These are phyloP conservation scores for Elsinoe fawcettii DNA, from an alignment of 2,329 filamentous ascomycete genomes.

Conservation along the genomic window DNA sequence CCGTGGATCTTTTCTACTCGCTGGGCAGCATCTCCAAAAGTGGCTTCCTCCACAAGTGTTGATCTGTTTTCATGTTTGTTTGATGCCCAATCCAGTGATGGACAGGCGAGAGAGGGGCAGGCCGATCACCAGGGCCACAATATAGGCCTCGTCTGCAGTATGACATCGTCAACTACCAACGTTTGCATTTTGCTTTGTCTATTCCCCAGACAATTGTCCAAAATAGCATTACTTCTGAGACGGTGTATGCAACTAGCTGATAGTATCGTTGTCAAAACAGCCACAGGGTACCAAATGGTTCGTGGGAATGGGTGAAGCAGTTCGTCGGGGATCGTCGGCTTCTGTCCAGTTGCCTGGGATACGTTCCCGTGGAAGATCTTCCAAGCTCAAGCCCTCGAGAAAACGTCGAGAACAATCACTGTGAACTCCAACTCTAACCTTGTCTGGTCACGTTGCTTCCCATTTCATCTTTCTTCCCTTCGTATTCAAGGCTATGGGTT, in stretches of 20 bases:
- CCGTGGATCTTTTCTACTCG: background rate
- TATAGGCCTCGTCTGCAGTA: background rate
- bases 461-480: constrained; percentile 7
- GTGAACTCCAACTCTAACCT: constrained; percentile 8
- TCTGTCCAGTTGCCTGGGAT: background rate
- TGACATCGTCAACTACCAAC: background rate
- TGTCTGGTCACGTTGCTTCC: background rate
- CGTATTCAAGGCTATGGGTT: constrained; percentile 9
- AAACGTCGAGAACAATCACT: constrained; percentile 14
- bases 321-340: constrained; percentile 8
- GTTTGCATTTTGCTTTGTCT: background rate
- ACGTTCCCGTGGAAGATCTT: constrained; percentile 1
- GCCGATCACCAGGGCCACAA: background rate
- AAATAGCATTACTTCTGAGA: constrained; percentile 6
- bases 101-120: background rate
- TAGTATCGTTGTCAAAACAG: constrained; percentile 15
- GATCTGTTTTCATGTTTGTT: constrained; percentile 7
- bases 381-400: background rate
- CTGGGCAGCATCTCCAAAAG: background rate
- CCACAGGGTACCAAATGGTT: constrained; percentile 2
- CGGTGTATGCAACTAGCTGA: constrained; percentile 9
- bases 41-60: background rate
- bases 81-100: background rate
- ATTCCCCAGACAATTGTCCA: constrained; percentile 2
- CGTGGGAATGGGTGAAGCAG: background rate